Percentiles rank a stretch among this genome's conserved stretches.
Evolutionary conservation across 805 yeast genomes (phyloP).

Genomic region (Wickerhamomyces kurtzmanii): DNA sequence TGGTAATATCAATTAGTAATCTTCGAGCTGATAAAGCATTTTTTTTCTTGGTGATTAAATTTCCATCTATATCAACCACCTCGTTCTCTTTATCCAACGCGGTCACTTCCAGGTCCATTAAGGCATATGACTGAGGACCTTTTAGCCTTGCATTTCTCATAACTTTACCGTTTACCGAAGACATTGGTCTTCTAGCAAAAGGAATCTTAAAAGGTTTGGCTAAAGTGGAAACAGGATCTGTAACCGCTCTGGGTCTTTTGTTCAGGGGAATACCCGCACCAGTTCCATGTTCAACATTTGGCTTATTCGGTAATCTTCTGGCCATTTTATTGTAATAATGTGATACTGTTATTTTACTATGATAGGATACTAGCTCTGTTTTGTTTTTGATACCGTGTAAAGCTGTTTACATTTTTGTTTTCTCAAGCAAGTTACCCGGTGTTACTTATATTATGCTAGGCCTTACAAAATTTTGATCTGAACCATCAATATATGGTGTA

Average conservation of each 20-base stretch:
- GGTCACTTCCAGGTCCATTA: conserved; percentile 19
- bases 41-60: conserved; percentile 23
- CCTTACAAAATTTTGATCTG: no score
- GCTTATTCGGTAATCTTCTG: conserved; percentile 29
- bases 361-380: no score
- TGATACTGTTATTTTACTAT: no score
- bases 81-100: conserved; percentile 26
- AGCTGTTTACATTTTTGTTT: neutral
- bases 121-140: conserved; percentile 31
- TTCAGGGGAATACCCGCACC: conserved; percentile 61
- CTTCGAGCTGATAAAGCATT: conserved; percentile 59
- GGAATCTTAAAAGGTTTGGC: conserved; percentile 67
- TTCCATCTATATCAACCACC: conserved; percentile 20
- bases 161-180: conserved; percentile 9
- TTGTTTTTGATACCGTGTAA: neutral
- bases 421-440: no score
- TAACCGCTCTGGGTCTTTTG: conserved; percentile 41
- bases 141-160: conserved; percentile 21
- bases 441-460: no score
- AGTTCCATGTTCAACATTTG: conserved; percentile 44
- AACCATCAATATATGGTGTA: no score
- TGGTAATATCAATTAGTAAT: conserved; percentile 26
- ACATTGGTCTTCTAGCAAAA: conserved; percentile 22
- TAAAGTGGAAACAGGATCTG: conserved; percentile 41
- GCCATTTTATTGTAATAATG: conserved; percentile 25